phyloP scores from a whole-genome alignment of 2,329 filamentous ascomycete genomes.

The Alternaria brassicae region DNA sequence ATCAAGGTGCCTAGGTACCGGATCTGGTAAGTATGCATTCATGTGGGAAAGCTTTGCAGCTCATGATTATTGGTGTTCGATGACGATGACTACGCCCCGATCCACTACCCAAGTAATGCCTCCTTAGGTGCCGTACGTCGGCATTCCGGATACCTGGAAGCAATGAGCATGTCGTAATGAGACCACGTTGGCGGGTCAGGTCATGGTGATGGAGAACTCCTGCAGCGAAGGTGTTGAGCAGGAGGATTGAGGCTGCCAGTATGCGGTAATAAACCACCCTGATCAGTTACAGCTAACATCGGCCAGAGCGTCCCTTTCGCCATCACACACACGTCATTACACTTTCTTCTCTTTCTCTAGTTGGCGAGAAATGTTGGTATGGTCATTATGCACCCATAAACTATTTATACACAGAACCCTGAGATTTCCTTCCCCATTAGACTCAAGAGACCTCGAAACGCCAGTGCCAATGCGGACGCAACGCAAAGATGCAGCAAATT shows the following conservation, averaged over 20 bases:
- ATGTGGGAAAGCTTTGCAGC: background rate
- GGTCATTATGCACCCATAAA: background rate
- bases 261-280: background rate
- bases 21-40: background rate
- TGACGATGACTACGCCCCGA: background rate
- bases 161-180: background rate
- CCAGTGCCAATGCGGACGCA: background rate
- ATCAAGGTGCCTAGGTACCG: background rate
- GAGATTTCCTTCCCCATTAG: background rate
- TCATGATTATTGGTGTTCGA: background rate
- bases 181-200: background rate
- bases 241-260: background rate
- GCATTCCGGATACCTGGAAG: background rate
- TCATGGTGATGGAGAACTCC: background rate
- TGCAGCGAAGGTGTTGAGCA: background rate
- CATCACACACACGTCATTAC: background rate
- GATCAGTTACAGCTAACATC: background rate
- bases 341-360: background rate
- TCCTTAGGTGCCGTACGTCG: background rate
- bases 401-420: constrained; percentile 2
- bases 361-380: background rate
- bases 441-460: background rate
- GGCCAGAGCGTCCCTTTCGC: background rate
- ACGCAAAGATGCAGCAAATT: constrained; percentile 1
- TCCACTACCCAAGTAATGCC: background rate